These are phyloP conservation scores for Thielaviopsis populi DNA, from an alignment of 2,329 filamentous ascomycete species.

Conservation along the genomic window DNA sequence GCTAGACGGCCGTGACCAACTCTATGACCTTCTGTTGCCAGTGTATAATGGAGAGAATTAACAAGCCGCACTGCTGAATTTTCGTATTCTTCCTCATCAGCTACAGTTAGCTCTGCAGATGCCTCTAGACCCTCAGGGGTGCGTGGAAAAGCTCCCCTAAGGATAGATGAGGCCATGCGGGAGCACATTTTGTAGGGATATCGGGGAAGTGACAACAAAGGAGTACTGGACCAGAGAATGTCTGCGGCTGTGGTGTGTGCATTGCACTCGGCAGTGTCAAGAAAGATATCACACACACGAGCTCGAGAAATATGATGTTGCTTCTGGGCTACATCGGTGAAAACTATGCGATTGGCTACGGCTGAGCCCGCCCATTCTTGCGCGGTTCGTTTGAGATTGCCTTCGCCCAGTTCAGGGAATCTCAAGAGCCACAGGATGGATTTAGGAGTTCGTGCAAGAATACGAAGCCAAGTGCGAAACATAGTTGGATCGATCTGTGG, in stretches of 20 bases:
- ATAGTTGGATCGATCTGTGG: slow-evolving; percentile 85
- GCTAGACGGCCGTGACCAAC: slow-evolving; percentile 53
- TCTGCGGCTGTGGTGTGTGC: slow-evolving; percentile 96
- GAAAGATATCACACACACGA: slow-evolving; percentile 80
- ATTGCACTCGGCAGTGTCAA: slow-evolving; percentile 96
- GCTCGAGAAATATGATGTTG: slow-evolving; percentile 85
- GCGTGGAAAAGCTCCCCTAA: slow-evolving; percentile 74
- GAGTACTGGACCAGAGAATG: slow-evolving; percentile 90
- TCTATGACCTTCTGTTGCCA: slow-evolving; percentile 31
- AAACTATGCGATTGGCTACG: slow-evolving; percentile 75
- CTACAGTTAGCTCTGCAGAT: slow-evolving; percentile 60
- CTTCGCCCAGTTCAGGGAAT: slow-evolving; percentile 86
- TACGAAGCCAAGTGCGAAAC: slow-evolving; percentile 89
- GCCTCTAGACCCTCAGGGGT: slow-evolving; percentile 49
- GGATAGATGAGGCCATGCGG: slow-evolving; percentile 89
- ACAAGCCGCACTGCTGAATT: slow-evolving; percentile 56
- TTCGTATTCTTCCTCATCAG: slow-evolving; percentile 72
- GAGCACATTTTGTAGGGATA: slow-evolving; percentile 99
- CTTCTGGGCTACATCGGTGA: slow-evolving; percentile 94
- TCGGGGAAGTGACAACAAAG: slow-evolving; percentile 73
- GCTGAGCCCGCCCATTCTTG: slow-evolving; percentile 68
- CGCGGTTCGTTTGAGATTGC: slow-evolving; percentile 68
- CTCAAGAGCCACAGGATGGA: slow-evolving; percentile 90
- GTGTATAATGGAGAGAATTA: slow-evolving; percentile 43
- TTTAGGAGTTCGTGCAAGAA: slow-evolving; percentile 70